A percentile compares a stretch with the other conserved stretches of the same genome.
Evolutionary conservation across 768 basidiomycete genomes (phyloP).

Genomic region (Candolleomyces efflorescens): DNA sequence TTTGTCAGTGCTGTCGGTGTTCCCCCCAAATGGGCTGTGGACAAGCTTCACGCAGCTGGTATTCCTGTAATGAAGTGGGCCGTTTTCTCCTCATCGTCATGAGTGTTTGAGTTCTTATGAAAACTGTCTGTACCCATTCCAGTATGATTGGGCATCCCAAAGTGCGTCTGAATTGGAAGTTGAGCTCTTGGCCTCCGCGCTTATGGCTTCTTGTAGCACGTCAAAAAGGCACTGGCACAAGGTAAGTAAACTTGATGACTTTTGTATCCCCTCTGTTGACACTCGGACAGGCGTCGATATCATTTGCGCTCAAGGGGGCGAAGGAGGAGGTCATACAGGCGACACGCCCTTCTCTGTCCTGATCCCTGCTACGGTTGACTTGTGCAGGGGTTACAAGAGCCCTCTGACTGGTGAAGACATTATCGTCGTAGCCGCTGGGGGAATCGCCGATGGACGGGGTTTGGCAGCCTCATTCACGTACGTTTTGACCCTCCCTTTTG

Average conservation of each 20-base stretch:
- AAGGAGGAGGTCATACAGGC: slow-evolving; percentile 88
- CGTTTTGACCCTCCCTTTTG: slow-evolving; percentile 11
- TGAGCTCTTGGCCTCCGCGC: too few relatives aligned
- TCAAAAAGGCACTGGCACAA: slow-evolving; percentile 68
- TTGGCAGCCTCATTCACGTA: slow-evolving; percentile 72
- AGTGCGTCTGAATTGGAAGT: slow-evolving; percentile 27
- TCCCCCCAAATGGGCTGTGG: slow-evolving; percentile 78
- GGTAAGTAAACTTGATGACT: slow-evolving; percentile 28
- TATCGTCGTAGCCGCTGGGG: slow-evolving; percentile 80
- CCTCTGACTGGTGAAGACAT: slow-evolving; percentile 77
- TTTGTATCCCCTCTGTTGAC: neutral
- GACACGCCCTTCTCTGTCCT: slow-evolving; percentile 78
- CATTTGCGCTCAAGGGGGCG: slow-evolving; percentile 85
- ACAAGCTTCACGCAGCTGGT: slow-evolving; percentile 73
- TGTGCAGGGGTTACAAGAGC: slow-evolving; percentile 64
- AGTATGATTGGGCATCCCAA: slow-evolving; percentile 88
- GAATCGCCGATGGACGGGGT: slow-evolving; percentile 78
- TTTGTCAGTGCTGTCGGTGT: slow-evolving; percentile 87
- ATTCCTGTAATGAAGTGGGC: slow-evolving; percentile 85
- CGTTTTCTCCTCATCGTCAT: neutral
- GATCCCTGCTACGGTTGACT: slow-evolving; percentile 77
- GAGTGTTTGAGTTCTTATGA: neutral
- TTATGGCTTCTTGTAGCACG: slow-evolving; percentile 43
- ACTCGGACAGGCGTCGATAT: slow-evolving; percentile 67
- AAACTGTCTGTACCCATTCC: slow-evolving; percentile 8